Base-by-base conservation (phyloP, 352 stramenopile genomes). In the Phytophthora cryptogea region DNA sequence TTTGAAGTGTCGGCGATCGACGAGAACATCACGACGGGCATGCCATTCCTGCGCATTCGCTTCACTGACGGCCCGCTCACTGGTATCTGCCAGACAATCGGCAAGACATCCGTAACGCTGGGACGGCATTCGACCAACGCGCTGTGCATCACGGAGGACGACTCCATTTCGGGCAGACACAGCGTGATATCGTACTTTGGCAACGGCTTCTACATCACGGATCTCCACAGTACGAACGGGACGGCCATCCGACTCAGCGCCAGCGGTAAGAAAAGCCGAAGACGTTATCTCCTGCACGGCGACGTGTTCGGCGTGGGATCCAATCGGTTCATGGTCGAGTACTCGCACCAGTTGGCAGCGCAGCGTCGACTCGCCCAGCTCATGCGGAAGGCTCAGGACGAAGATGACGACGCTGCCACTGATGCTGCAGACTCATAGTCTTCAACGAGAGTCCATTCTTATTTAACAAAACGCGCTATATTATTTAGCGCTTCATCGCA, bases 181-280 rank as follows among this genome's bases (percentile, higher is more conserved):
- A 82, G 78, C 45, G 74, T 83, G 36, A 81, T 95, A 56, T 81
- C 76, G 59, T 87, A 85, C 56, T 70, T 89, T 33, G 79, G 70
- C 51, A 86, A 89, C 49, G 86, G 80, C 9, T 95, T 93, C 59
- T 95, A 92, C 70, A 80, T 95, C 46, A 95, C 83, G 13, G 86
- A 95, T 46, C 67, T 95, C 27, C 66, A 80, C 43, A 93, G 83
- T 47, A 95, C 86, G 27, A 95, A 95, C 50, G 86, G 86, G 55
- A 93, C 83, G 28, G 86, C 83, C 7, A 54, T 95, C 9, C 78
- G 86, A 2, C 69, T 93, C 35, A 92, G 86, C 48, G 59, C 80
- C 8, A 83, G 72, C 42, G 80, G 78, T 11, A 72, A 82, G 27
- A 78, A 83, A 47, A 92, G 82, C 28, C 65, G 66, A 46, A 63